Conservation (phyloP, 2,329 filamentous ascomycete genomes). For the Fusarium siculi region DNA sequence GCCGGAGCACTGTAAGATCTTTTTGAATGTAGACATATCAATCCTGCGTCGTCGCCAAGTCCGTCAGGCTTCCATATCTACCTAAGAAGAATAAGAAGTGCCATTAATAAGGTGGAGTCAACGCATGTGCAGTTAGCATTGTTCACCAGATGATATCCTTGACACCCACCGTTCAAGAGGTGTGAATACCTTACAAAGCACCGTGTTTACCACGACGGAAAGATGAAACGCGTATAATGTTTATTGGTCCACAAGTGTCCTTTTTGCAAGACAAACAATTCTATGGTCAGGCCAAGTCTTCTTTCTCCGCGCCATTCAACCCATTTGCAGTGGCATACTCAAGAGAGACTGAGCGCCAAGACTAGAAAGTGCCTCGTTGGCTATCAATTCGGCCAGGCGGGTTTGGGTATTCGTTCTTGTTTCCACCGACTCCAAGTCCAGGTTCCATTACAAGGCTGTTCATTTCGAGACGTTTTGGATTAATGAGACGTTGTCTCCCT, state of each 20-base stretch:
- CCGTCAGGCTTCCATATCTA: not conserved
- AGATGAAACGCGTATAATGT: slow-evolving; percentile 11
- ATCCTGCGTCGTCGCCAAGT: not conserved
- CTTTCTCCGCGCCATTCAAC: slow-evolving; percentile 9
- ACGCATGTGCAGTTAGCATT: not conserved
- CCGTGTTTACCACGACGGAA: not conserved
- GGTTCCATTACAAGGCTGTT: slow-evolving; percentile 7
- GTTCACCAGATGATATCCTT: not conserved
- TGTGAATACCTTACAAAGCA: not conserved
- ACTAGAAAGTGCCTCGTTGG: slow-evolving; percentile 24
- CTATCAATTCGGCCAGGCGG: slow-evolving; percentile 20
- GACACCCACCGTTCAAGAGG: not conserved
- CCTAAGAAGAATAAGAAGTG: not conserved
- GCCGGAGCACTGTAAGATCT: not conserved
- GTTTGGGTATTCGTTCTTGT: slow-evolving; percentile 34
- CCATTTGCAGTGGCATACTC: slow-evolving; percentile 13
- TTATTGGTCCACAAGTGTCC: slow-evolving; percentile 27
- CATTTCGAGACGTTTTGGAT: slow-evolving; percentile 67
- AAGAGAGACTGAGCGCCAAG: slow-evolving; percentile 19
- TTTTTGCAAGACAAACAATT: slow-evolving; percentile 16
- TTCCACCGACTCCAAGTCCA: slow-evolving; percentile 14
- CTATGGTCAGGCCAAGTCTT: slow-evolving; percentile 14
- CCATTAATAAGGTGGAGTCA: not conserved
- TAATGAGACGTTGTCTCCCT: slow-evolving; percentile 88
- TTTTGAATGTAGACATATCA: not conserved